These are phyloP conservation scores for Pyrenophora teres DNA, from an alignment of 2,329 filamentous ascomycete species.

Conservation along the genomic window DNA sequence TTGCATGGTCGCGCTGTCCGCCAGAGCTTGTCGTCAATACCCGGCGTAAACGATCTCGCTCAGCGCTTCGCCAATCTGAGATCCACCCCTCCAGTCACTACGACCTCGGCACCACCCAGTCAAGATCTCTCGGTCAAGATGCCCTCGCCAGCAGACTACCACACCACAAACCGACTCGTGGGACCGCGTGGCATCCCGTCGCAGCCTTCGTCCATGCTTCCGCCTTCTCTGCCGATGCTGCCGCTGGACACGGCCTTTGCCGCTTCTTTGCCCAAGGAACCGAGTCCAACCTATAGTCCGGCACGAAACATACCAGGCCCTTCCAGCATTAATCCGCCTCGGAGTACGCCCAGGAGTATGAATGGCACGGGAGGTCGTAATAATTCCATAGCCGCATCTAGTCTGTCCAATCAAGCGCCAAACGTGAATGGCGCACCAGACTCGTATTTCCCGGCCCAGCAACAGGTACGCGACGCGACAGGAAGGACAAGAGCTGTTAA, in stretches of 20 bases:
- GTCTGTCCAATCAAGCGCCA: slow-evolving; percentile 44
- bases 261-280: slow-evolving; percentile 68
- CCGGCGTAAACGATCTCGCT: slow-evolving; percentile 38
- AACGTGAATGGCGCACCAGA: slow-evolving; percentile 41
- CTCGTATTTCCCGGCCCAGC: slow-evolving; percentile 50
- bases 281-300: slow-evolving; percentile 79
- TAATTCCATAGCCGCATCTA: slow-evolving; percentile 56
- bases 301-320: slow-evolving; percentile 71
- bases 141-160: slow-evolving; percentile 49
- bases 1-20: slow-evolving; percentile 66
- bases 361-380: slow-evolving; percentile 61
- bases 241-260: slow-evolving; percentile 58
- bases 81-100: slow-evolving; percentile 29
- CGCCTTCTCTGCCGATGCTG: slow-evolving; percentile 50
- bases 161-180: slow-evolving; percentile 39
- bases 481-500: slow-evolving; percentile 51
- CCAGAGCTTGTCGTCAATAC: slow-evolving; percentile 33
- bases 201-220: slow-evolving; percentile 24
- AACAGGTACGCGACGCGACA: slow-evolving; percentile 18
- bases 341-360: slow-evolving; percentile 67
- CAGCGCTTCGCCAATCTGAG: slow-evolving; percentile 48
- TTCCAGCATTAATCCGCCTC: slow-evolving; percentile 67
- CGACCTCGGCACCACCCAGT: slow-evolving; percentile 25
- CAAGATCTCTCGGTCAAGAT: slow-evolving; percentile 47
- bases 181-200: slow-evolving; percentile 62